Evolutionary conservation across 2,329 filamentous ascomycete species (phyloP), one percentile per base, ranked within the genome.

Genomic region (Pseudopyricularia cyperi): DNA sequence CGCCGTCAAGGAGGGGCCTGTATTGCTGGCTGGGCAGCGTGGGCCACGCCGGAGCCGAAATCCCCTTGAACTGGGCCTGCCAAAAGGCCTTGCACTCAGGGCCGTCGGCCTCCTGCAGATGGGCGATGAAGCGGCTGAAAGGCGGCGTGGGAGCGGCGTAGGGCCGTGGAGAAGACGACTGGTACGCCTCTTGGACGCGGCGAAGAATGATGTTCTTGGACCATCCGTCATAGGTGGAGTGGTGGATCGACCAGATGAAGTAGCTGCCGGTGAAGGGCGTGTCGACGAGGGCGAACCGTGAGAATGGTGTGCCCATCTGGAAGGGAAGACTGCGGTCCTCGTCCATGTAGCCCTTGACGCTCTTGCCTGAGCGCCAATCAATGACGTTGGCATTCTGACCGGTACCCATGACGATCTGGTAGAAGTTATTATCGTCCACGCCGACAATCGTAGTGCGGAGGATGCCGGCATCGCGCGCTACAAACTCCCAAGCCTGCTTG

Each of bases 401-500:
- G 7, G 22, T 14, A 7, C 39, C 39, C 11, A 22, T 26, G 8
- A 50, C 33, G 3, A 50, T 30, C 22, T 50, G 48, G 19, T 14
- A 44, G 33, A 50, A 34, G 33, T 9, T 22, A n/a, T 26, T 24
- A 9, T 34, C 48, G 14, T 34, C 32, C 1, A 35, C 15, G 22
- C 17, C 22, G 33, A 50, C 48, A 5, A 50, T 26, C 4, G 28
- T 30, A 5, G 48, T 50, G 3, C 48, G 30, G 1, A 61, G 47
- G 7, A 58, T 57, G 6, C 56, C 54, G 1, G 54, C 49, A 5
- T 33, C 33, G 12, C n/a, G 34, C 28, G 57, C 57, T 1, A 56
- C 55, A 17, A 48, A 9, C 5, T 58, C 52, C 30, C 60, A 54
- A 3, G n/a, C 28, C n/a, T 35, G 32, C 7, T 35, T 50, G 30